Percentiles rank a stretch among this genome's conserved stretches.
Evolutionary conservation across 78 protist species (phyloP).

Genomic region (Protostelium mycophagum): DNA sequence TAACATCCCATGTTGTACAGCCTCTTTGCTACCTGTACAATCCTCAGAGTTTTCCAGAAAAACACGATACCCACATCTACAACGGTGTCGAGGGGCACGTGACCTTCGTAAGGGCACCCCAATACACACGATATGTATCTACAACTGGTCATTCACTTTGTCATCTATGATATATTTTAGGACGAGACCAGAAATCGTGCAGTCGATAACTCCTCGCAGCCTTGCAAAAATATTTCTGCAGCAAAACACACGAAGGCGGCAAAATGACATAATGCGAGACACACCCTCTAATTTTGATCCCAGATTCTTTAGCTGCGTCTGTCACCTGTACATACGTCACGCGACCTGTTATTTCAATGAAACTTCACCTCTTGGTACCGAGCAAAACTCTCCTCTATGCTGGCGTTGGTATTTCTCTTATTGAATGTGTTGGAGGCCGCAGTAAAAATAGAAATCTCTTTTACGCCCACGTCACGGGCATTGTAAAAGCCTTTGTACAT

Average conservation of each 20-base stretch:
- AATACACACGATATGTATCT: conserved; percentile 83
- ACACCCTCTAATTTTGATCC: conserved; percentile 67
- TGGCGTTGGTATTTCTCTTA: conserved; percentile 64
- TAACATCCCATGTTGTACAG: conserved; percentile 87
- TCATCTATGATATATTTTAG: neutral
- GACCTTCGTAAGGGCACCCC: conserved; percentile 92
- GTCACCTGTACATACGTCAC: neutral
- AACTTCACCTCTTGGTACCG: conserved; percentile 57
- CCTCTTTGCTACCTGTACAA: conserved; percentile 23
- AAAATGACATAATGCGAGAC: neutral
- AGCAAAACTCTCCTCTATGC: conserved; percentile 70
- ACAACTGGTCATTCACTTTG: neutral
- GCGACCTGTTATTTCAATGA: neutral
- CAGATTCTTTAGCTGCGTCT: conserved; percentile 44
- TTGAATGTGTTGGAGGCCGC: conserved; percentile 80
- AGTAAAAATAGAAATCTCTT: conserved; percentile 78
- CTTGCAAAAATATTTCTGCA: too few species aligned
- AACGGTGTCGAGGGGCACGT: conserved; percentile 24
- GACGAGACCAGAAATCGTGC: too few species aligned
- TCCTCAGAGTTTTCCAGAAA: neutral
- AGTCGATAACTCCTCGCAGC: too few species aligned
- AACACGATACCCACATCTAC: conserved; percentile 14
- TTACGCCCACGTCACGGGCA: conserved; percentile 65
- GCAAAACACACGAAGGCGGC: neutral
- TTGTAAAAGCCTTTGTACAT: conserved; percentile 48